These are phyloP conservation scores for Eimeria necatrix DNA, from an alignment of 169 alveolate species.

Conservation along the genomic window DNA sequence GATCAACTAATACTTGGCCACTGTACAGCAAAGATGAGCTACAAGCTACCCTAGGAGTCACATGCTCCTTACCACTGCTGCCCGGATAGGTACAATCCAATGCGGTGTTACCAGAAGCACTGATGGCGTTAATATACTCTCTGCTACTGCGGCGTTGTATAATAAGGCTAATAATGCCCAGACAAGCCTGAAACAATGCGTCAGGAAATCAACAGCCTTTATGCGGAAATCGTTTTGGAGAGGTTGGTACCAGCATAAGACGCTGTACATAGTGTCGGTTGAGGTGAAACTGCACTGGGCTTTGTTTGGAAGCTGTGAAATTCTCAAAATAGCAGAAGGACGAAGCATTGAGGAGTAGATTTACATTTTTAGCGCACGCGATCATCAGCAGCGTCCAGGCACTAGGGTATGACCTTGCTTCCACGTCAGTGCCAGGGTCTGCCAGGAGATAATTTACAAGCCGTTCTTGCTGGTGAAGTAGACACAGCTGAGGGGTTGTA, in stretches of 20 bases:
- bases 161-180: conserved; percentile 56
- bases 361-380: conserved; percentile 58
- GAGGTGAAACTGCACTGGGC: background rate
- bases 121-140: background rate
- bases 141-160: conserved; percentile 13
- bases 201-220: background rate
- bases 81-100: conserved; percentile 46
- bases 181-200: conserved; percentile 12
- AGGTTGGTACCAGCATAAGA: background rate
- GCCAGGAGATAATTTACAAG: conserved; percentile 58
- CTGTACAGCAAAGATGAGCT: background rate
- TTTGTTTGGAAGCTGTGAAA: background rate
- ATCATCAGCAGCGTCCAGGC: conserved; percentile 70
- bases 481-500: conserved; percentile 64
- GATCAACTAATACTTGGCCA: no score
- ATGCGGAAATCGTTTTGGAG: background rate
- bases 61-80: conserved; percentile 30
- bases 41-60: background rate
- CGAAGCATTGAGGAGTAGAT: background rate
- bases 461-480: conserved; percentile 63
- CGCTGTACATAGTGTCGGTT: background rate
- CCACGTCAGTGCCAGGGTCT: conserved; percentile 62
- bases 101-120: conserved; percentile 54
- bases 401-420: conserved; percentile 55
- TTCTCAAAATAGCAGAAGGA: background rate